phyloP scores from a whole-genome alignment of 306 rosid genomes.

The Medicago arabica region DNA sequence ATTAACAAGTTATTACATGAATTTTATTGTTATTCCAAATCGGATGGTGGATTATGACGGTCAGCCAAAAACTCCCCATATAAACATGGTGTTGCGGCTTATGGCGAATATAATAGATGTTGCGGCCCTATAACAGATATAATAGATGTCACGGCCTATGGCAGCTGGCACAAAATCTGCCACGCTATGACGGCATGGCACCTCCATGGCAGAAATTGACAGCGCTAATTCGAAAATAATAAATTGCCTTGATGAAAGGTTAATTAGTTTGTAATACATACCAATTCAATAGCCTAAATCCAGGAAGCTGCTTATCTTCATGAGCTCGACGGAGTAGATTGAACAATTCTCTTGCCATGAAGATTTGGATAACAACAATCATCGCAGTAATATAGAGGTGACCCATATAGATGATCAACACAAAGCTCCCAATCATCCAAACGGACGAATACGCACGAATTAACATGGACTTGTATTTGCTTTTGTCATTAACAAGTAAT shows the following conservation, averaged over 20 bases:
- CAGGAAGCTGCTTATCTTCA: slow-evolving; percentile 91
- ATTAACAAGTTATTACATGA: slow-evolving; percentile 30
- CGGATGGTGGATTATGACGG: neutral
- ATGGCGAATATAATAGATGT: neutral
- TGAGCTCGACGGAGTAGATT: slow-evolving; percentile 86
- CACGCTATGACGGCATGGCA: neutral
- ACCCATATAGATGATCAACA: slow-evolving; percentile 75
- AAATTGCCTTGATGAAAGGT: slow-evolving; percentile 23
- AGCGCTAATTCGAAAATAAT: slow-evolving; percentile 17
- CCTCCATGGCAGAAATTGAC: neutral
- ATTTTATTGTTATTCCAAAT: neutral
- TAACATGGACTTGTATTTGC: slow-evolving; percentile 90
- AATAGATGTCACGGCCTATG: neutral
- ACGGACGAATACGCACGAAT: slow-evolving; percentile 84
- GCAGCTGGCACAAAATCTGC: neutral
- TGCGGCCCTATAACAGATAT: neutral
- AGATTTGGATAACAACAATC: slow-evolving; percentile 96
- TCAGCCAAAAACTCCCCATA: neutral
- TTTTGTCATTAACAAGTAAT: slow-evolving; percentile 82
- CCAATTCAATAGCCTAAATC: slow-evolving; percentile 97
- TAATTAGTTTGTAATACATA: slow-evolving; percentile 43
- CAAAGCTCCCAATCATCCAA: slow-evolving; percentile 99
- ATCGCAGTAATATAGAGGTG: slow-evolving; percentile 92
- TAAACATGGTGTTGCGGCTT: neutral
- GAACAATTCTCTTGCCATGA: slow-evolving; percentile 94